Percentiles rank a stretch among this genome's conserved stretches.
These are phyloP conservation scores for Glycine latifolia DNA, from an alignment of 306 rosid species.

Conservation along the genomic window DNA sequence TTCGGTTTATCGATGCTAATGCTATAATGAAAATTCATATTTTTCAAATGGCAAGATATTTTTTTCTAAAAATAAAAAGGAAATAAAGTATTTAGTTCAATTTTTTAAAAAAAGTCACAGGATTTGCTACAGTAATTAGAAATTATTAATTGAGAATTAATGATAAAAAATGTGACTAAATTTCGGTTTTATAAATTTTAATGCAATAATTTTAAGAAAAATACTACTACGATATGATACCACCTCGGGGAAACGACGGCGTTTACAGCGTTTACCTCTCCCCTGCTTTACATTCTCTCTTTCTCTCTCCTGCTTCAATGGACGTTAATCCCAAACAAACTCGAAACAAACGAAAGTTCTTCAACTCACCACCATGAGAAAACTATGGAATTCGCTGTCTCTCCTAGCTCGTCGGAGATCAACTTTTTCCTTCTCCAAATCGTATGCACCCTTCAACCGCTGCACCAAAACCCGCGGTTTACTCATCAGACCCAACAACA, in stretches of 20 bases:
- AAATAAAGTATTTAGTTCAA: not conserved
- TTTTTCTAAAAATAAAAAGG: too few species aligned
- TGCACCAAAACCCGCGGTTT: conserved; percentile 53
- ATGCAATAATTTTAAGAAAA: not conserved
- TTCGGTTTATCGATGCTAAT: too few species aligned
- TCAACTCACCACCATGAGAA: conserved; percentile 62
- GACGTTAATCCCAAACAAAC: conserved; percentile 51
- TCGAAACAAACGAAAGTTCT: not conserved
- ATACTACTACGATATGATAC: not conserved
- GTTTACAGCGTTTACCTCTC: not conserved
- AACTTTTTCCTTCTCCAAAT: conserved; percentile 42
- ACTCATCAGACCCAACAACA: conserved; percentile 50
- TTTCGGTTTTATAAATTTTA: too few species aligned
- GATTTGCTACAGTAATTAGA: not conserved
- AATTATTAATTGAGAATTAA: not conserved
- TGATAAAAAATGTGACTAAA: too few species aligned
- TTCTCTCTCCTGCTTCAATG: not conserved
- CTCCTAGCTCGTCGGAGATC: conserved; percentile 57
- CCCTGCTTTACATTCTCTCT: not conserved
- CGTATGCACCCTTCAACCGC: conserved; percentile 51
- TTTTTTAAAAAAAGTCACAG: not conserved
- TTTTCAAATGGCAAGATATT: too few species aligned
- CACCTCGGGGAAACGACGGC: conserved; percentile 5
- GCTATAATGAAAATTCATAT: too few species aligned
- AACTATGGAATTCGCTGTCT: conserved; percentile 51